Conservation (phyloP, 495 filamentous ascomycete species). For the Terfezia claveryi region DNA sequence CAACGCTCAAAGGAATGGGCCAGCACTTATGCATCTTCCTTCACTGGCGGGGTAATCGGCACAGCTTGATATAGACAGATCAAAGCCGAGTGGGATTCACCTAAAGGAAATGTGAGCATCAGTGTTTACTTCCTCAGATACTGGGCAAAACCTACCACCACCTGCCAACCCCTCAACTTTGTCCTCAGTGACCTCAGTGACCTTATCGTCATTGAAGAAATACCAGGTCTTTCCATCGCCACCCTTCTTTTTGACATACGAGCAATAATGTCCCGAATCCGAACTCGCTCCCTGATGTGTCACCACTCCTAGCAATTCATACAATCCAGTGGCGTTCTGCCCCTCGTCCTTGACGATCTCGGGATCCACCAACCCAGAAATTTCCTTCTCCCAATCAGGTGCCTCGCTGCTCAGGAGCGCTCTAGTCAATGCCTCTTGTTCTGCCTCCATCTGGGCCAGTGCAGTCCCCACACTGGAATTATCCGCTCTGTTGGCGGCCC, state of each 20-base stretch:
- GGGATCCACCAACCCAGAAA: constrained; percentile 23
- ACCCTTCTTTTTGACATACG: constrained; percentile 83
- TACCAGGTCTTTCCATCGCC: constrained; percentile 84
- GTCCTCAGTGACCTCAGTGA: constrained; percentile 72
- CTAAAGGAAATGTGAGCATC: constrained; percentile 19
- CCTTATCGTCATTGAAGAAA: constrained; percentile 99
- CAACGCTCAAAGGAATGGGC: no score
- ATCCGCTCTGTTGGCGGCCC: neutral
- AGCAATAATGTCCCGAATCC: constrained; percentile 93
- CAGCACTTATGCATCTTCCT: no score
- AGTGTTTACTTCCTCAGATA: neutral
- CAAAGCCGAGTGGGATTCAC: constrained; percentile 81
- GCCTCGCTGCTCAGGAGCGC: neutral
- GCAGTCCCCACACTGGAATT: neutral
- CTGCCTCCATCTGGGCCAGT: neutral
- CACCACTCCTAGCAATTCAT: constrained; percentile 81
- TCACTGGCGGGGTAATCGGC: constrained; percentile 18
- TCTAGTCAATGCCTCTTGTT: neutral
- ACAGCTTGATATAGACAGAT: constrained; percentile 85
- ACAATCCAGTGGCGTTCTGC: constrained; percentile 77
- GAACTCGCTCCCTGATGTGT: constrained; percentile 96
- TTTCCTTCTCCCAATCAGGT: neutral
- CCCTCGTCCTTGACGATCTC: constrained; percentile 51
- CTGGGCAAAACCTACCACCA: constrained; percentile 39
- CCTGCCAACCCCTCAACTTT: constrained; percentile 80